A percentile compares a stretch with the other conserved stretches of the same genome.
phyloP scores from a whole-genome alignment of 225 moss, liverwort and hornwort species.

The Polytrichum commune region DNA sequence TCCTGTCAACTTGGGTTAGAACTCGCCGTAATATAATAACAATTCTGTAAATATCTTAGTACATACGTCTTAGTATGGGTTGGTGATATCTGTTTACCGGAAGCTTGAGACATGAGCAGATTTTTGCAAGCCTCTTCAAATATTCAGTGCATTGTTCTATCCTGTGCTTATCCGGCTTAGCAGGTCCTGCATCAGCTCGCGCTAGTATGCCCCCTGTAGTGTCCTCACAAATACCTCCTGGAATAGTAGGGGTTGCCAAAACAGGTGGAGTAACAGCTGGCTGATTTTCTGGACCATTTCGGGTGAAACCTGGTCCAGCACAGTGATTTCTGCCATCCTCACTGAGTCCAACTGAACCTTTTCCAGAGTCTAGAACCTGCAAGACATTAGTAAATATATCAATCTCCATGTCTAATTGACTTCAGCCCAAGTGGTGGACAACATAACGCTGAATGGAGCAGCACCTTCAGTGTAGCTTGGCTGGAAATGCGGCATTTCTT shows the following conservation, averaged over 20 bases:
- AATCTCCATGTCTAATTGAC: not conserved
- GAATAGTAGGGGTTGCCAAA: not conserved
- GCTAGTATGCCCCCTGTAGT: not conserved
- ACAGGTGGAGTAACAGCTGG: not conserved
- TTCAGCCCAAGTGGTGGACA: not conserved
- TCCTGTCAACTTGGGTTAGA: not conserved
- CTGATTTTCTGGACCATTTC: slow-evolving; percentile 2
- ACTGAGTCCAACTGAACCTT: slow-evolving; percentile 10
- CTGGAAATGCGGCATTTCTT: no score
- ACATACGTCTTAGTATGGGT: not conserved
- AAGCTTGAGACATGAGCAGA: slow-evolving; percentile 38
- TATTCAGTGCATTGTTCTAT: not conserved
- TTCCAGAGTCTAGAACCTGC: slow-evolving; percentile 25
- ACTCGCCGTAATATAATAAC: not conserved
- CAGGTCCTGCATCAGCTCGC: not conserved
- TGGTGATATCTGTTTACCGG: slow-evolving; percentile 17
- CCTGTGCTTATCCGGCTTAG: not conserved
- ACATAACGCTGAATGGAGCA: not conserved
- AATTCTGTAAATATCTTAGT: not conserved
- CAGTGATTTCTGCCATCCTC: slow-evolving; percentile 14
- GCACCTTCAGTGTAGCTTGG: no score
- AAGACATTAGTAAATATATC: not conserved
- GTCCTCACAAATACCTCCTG: not conserved
- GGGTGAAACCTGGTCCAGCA: slow-evolving; percentile 12
- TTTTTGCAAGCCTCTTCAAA: not conserved